A percentile compares a stretch with the other conserved stretches of the same genome.
Evolutionary conservation across 352 stramenopile species (phyloP).

Genomic region (Pythium brassicae): DNA sequence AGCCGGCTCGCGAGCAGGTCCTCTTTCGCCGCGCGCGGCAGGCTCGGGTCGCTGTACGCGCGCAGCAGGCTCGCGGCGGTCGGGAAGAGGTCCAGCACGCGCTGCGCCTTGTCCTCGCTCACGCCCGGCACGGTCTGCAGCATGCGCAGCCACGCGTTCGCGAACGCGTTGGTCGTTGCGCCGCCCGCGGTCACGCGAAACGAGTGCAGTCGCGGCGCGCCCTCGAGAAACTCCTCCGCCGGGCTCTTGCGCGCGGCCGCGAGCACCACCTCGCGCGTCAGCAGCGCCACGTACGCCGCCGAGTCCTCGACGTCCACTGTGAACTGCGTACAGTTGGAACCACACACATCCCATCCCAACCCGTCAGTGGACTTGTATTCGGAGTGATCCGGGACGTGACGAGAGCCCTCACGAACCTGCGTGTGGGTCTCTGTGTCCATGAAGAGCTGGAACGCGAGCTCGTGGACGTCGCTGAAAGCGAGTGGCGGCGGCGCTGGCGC

Average conservation of each 20-base stretch:
- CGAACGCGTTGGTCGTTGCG: constrained; percentile 37
- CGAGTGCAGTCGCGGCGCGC: constrained; percentile 25
- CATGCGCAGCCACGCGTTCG: constrained; percentile 76
- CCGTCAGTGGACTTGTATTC: too few relatives aligned
- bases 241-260: constrained; percentile 29
- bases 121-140: constrained; percentile 71
- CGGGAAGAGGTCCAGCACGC: constrained; percentile 55
- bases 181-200: constrained; percentile 46
- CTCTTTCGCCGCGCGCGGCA: constrained; percentile 37
- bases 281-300: constrained; percentile 42
- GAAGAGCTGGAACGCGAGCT: constrained; percentile 61
- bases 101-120: constrained; percentile 68
- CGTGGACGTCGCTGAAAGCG: constrained; percentile 53
- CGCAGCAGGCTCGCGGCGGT: constrained; percentile 47
- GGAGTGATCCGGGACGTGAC: too few relatives aligned
- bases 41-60: constrained; percentile 36
- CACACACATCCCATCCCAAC: too few relatives aligned
- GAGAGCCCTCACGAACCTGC: constrained; percentile 26
- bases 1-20: constrained; percentile 56
- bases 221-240: constrained; percentile 55
- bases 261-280: constrained; percentile 54
- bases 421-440: constrained; percentile 55
- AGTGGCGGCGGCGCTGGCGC: constrained; percentile 10
- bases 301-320: constrained; percentile 51
- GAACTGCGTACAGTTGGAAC: constrained; percentile 37